phyloP scores from a whole-genome alignment of 108 stramenopile genomes.

The Skeletonema marinoi region DNA sequence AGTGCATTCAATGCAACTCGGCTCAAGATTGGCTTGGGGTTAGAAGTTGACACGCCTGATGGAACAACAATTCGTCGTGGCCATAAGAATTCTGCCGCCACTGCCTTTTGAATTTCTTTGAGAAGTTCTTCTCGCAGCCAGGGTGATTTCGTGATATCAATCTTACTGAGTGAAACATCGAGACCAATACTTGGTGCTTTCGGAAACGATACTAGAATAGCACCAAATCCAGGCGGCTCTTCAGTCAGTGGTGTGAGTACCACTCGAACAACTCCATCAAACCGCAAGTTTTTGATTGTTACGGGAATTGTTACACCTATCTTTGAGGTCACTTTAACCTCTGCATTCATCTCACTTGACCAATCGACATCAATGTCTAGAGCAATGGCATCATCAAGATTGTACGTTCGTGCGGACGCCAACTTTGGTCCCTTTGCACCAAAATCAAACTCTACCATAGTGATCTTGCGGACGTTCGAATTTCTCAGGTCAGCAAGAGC shows the following conservation, averaged over 20 bases:
- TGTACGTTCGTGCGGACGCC: conserved; percentile 32
- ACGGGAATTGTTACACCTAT: conserved; percentile 21
- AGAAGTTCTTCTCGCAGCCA: conserved; percentile 37
- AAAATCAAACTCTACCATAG: conserved; percentile 9
- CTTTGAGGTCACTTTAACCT: conserved; percentile 11
- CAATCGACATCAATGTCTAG: conserved; percentile 15
- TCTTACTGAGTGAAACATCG: conserved; percentile 18
- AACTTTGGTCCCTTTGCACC: conserved; percentile 19
- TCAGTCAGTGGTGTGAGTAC: conserved; percentile 22
- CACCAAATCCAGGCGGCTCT: conserved; percentile 37
- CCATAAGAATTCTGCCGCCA: conserved; percentile 35
- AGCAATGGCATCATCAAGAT: not conserved
- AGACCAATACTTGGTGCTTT: conserved; percentile 25
- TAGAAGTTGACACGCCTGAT: not conserved
- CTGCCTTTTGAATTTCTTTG: conserved; percentile 19
- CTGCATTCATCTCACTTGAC: not conserved
- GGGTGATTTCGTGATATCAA: conserved; percentile 36
- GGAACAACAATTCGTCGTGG: conserved; percentile 42
- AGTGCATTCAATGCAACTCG: conserved; percentile 11
- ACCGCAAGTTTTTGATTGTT: conserved; percentile 26
- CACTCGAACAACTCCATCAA: conserved; percentile 38
- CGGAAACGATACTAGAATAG: conserved; percentile 32
- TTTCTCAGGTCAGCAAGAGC: conserved; percentile 12
- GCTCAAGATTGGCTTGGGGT: conserved; percentile 5
- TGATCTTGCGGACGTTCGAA: conserved; percentile 20